Conservation (phyloP, 179 eudicot genomes). For the Amaranthus tricolor region DNA sequence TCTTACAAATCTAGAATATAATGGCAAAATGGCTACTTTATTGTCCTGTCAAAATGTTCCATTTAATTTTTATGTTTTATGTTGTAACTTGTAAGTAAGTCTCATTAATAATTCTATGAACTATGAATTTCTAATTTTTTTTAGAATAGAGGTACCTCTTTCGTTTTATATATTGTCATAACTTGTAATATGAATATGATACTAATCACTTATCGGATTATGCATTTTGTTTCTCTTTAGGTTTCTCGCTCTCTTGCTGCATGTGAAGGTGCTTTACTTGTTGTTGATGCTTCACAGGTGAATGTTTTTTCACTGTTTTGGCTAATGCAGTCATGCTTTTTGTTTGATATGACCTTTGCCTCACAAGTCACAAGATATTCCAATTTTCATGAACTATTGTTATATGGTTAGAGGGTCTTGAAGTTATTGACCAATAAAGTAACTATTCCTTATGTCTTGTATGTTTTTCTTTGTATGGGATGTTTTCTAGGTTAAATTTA, state of each 20-base stretch:
- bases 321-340: neutral
- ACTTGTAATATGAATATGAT: neutral
- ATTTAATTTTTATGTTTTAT: neutral
- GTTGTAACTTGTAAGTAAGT: too few species aligned
- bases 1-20: neutral
- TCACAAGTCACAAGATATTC: neutral
- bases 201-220: neutral
- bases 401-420: neutral
- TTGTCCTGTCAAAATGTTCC: neutral
- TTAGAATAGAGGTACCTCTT: conserved; percentile 9
- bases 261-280: conserved; percentile 98
- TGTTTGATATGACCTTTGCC: neutral
- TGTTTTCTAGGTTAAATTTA: neutral
- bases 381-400: neutral
- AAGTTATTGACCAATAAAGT: neutral
- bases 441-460: neutral
- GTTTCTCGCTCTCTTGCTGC: conserved; percentile 99
- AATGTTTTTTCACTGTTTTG: conserved; percentile 19
- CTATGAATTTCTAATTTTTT: neutral
- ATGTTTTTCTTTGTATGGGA: neutral
- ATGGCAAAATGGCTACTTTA: neutral
- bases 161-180: neutral
- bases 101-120: neutral
- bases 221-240: conserved; percentile 24
- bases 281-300: conserved; percentile 95